Evolutionary conservation across 2,329 filamentous ascomycete species (phyloP).

Genomic region (Bipolaris gigantea): DNA sequence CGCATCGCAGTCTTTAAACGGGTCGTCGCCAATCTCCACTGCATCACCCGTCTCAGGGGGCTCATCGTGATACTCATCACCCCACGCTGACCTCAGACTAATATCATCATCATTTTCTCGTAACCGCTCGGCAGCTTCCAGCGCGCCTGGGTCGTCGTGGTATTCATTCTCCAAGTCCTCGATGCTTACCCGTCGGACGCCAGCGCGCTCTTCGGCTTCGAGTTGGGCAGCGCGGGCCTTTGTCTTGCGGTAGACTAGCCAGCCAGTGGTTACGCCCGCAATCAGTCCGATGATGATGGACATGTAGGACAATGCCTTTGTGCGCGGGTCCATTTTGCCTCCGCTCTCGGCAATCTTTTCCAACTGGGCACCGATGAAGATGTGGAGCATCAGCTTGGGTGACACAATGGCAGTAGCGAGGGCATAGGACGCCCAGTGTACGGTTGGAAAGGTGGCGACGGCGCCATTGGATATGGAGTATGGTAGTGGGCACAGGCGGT

Average conservation of each 20-base stretch:
- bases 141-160: constrained; percentile 50
- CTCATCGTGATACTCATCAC: constrained; percentile 48
- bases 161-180: constrained; percentile 47
- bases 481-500: constrained; percentile 87
- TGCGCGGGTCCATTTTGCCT: constrained; percentile 76
- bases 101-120: constrained; percentile 57
- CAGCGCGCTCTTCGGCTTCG: constrained; percentile 51
- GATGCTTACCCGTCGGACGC: constrained; percentile 33
- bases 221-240: constrained; percentile 54
- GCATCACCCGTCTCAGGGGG: constrained; percentile 48
- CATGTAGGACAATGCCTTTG: constrained; percentile 80
- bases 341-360: constrained; percentile 80
- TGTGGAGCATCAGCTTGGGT: constrained; percentile 87
- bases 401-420: constrained; percentile 78
- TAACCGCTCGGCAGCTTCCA: constrained; percentile 44
- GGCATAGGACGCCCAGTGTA: constrained; percentile 74
- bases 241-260: constrained; percentile 75
- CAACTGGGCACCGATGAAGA: constrained; percentile 86
- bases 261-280: constrained; percentile 75
- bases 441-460: constrained; percentile 88
- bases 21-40: constrained; percentile 45
- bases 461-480: constrained; percentile 95
- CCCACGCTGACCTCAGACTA: constrained; percentile 54
- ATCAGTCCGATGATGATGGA: constrained; percentile 73
- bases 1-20: constrained; percentile 49